These are phyloP conservation scores for Solanum pennellii DNA, from an alignment of 257 asterid species.

Conservation along the genomic window DNA sequence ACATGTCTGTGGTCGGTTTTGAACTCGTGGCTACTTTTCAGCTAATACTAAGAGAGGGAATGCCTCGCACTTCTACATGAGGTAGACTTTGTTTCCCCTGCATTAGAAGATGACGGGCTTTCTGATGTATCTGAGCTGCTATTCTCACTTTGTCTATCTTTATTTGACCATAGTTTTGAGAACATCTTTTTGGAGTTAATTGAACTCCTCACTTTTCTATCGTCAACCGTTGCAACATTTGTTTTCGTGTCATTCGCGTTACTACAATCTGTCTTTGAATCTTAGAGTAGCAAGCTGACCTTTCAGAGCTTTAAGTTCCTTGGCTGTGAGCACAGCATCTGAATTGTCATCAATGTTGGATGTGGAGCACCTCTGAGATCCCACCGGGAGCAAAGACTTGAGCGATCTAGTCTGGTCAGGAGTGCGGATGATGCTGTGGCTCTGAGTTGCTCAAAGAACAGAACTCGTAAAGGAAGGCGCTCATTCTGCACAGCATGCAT, in stretches of 20 bases:
- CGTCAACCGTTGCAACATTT: constrained; percentile 23
- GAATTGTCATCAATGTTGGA: constrained; percentile 66
- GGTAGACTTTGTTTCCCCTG: constrained; percentile 56
- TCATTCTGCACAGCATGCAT: constrained; percentile 77
- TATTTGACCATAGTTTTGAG: constrained; percentile 62
- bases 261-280: constrained; percentile 18
- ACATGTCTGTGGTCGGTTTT: not conserved
- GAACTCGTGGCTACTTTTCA: not conserved
- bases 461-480: constrained; percentile 69
- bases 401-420: constrained; percentile 33
- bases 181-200: constrained; percentile 28
- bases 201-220: constrained; percentile 30
- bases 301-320: constrained; percentile 51
- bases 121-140: constrained; percentile 83
- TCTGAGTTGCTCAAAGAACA: constrained; percentile 67
- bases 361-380: constrained; percentile 57
- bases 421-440: constrained; percentile 30
- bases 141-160: constrained; percentile 53
- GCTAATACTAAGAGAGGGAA: constrained; percentile 11
- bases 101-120: constrained; percentile 63
- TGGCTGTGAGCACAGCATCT: constrained; percentile 52
- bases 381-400: constrained; percentile 32
- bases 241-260: constrained; percentile 8
- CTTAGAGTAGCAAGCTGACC: constrained; percentile 48
- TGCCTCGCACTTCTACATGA: constrained; percentile 47